phyloP scores from a whole-genome alignment of 306 rosid species.

The Pterocarpus macrocarpus region DNA sequence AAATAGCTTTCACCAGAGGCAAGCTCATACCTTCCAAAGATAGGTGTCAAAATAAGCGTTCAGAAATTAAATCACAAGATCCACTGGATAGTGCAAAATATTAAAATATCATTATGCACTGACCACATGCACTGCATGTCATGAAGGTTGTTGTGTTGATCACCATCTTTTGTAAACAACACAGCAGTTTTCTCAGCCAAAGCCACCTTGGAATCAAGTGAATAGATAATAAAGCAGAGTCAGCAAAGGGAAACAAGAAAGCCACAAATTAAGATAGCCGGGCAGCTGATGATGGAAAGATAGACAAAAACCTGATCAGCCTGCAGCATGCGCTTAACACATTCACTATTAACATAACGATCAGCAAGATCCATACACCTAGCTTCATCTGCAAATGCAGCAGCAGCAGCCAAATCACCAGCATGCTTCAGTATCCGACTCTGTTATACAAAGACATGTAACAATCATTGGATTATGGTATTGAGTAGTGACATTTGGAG shows the following conservation, averaged over 20 bases:
- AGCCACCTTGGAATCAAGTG: constrained; percentile 66
- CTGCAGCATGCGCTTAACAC: constrained; percentile 98
- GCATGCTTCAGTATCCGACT: constrained; percentile 97
- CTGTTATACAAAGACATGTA: constrained; percentile 63
- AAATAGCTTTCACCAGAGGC: constrained; percentile 96
- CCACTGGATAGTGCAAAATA: constrained; percentile 34
- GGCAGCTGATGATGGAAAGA: constrained; percentile 3
- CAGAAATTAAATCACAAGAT: constrained; percentile 37
- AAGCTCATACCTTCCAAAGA: constrained; percentile 86
- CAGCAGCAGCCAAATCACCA: constrained; percentile 94
- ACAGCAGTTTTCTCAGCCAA: constrained; percentile 98
- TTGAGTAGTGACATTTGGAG: background rate
- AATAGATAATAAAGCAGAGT: constrained; percentile 23
- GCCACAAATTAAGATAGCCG: background rate
- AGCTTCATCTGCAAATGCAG: constrained; percentile 95
- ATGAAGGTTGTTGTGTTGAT: constrained; percentile 96
- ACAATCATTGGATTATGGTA: constrained; percentile 33
- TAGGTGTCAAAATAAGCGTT: constrained; percentile 33
- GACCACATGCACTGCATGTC: constrained; percentile 99
- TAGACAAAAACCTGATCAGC: constrained; percentile 84
- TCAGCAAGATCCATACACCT: constrained; percentile 98
- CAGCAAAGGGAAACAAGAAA: constrained; percentile 41
- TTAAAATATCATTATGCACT: constrained; percentile 49
- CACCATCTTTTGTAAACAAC: constrained; percentile 97
- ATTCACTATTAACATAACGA: constrained; percentile 95